A percentile compares a stretch with the other conserved stretches of the same genome.
Evolutionary conservation across 2,329 filamentous ascomycete genomes (phyloP).

Genomic region (Magnaporthales sp.): DNA sequence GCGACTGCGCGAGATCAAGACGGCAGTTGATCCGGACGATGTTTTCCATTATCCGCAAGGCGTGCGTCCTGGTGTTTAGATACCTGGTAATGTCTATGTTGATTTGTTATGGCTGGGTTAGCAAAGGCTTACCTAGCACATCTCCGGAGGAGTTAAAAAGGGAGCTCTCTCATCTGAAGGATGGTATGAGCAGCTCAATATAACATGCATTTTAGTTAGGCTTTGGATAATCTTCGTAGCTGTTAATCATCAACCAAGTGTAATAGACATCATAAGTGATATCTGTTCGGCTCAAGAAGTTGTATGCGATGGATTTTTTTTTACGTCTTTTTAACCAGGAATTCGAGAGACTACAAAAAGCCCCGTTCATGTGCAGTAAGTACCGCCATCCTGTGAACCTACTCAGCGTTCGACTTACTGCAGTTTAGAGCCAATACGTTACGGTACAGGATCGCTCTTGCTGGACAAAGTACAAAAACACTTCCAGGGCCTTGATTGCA

Average conservation of each 20-base stretch:
- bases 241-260: background rate
- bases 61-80: slow-evolving; percentile 15
- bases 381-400: background rate
- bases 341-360: background rate
- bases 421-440: background rate
- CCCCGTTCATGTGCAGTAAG: too few relatives aligned
- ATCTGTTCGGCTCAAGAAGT: background rate
- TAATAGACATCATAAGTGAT: background rate
- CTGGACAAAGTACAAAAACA: too few relatives aligned
- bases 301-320: background rate
- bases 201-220: too few relatives aligned
- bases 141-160: too few relatives aligned
- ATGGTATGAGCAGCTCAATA: too few relatives aligned
- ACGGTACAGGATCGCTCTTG: background rate
- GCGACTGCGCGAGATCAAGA: slow-evolving; percentile 25
- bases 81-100: background rate
- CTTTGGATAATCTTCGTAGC: background rate
- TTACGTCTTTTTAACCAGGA: too few relatives aligned
- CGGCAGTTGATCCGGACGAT: slow-evolving; percentile 24
- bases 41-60: slow-evolving; percentile 32
- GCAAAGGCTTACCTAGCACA: too few relatives aligned
- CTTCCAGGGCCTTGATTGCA: background rate
- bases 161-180: too few relatives aligned
- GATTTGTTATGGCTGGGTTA: background rate
- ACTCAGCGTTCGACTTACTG: background rate